Evolutionary conservation across 2,329 filamentous ascomycete genomes (phyloP), one percentile per base, ranked within the genome.

Genomic region (Xylariales sp.): DNA sequence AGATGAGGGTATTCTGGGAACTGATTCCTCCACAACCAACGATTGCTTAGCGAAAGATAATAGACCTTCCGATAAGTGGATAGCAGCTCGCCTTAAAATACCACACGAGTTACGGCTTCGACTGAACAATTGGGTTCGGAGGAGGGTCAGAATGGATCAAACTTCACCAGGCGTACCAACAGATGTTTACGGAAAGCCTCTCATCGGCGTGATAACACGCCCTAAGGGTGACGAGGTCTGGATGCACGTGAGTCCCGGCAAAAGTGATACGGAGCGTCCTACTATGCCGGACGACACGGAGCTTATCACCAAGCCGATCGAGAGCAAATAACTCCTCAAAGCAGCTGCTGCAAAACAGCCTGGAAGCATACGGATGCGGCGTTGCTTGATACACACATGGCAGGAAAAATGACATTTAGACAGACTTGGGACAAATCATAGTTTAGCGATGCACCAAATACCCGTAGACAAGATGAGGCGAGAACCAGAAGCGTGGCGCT

Each of bases 51-150:
- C 73, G 12, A 60, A 63, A 12, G 71, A 74, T 38, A 68, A 79
- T 47, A 70, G 68, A 34, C 80, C 80, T 0, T 62, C 73, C 18
- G 66, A 78, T 15, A 78, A 78, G 53, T 82, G 69, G 65, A 75
- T 76, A 25, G 80, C 75, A 0, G 66, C 73, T 32, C 63, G 74
- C 32, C 62, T 84, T 37, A 72, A 69, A 50, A 76, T 84, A 29
- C 68, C 70, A 18, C 70, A 83, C 51, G 77, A 84, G 49, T 70
- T 78, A 47, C 60, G 68, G 20, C 68, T 70, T 31, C 62, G 79
- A 14, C 38, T 77, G 14, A 66, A 60, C 33, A 65, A 67, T 3
- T 67, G 63, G 54, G 47, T 73, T 40, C 64, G 63, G 39, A 43
- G 62, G 65, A 67, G 63, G 54, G 47, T 73, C 40, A 64, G 63